These are phyloP conservation scores for Glarea lozoyensis DNA, from an alignment of 495 filamentous ascomycete species.

Conservation along the genomic window DNA sequence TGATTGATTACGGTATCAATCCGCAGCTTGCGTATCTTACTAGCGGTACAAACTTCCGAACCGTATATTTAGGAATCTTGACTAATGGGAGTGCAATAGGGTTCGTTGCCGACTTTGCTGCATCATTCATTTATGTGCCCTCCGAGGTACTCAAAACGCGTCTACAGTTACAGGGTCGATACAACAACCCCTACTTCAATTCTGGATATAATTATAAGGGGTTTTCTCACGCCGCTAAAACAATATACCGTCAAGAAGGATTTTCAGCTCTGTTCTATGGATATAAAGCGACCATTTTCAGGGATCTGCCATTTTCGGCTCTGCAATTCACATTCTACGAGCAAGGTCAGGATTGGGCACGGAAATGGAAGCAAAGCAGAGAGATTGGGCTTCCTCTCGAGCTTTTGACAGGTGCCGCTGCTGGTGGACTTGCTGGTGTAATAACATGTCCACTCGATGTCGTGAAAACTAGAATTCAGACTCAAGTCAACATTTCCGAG, in stretches of 20 bases:
- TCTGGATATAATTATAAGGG: slow-evolving; percentile 92
- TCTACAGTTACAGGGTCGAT: slow-evolving; percentile 85
- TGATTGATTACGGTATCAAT: slow-evolving; percentile 76
- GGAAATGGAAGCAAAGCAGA: slow-evolving; percentile 52
- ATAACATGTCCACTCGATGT: slow-evolving; percentile 95
- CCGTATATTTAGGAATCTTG: slow-evolving; percentile 7
- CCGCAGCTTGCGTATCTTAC: slow-evolving; percentile 75
- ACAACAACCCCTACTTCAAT: slow-evolving; percentile 86
- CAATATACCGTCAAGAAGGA: slow-evolving; percentile 76
- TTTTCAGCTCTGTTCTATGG: slow-evolving; percentile 82
- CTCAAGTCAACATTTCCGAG: slow-evolving; percentile 56
- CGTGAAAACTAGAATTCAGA: slow-evolving; percentile 96
- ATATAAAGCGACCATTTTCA: slow-evolving; percentile 88
- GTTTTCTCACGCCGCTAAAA: slow-evolving; percentile 68
- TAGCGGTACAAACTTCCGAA: slow-evolving; percentile 47
- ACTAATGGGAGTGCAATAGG: slow-evolving; percentile 42
- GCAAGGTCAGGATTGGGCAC: slow-evolving; percentile 76
- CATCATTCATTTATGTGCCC: slow-evolving; percentile 87
- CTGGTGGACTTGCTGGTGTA: slow-evolving; percentile 87
- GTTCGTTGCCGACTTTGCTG: slow-evolving; percentile 85
- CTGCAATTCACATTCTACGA: slow-evolving; percentile 98
- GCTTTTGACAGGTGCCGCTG: slow-evolving; percentile 81
- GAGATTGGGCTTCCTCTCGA: slow-evolving; percentile 83
- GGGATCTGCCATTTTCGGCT: slow-evolving; percentile 91
- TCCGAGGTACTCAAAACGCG: slow-evolving; percentile 95